Evolutionary conservation across 2,329 filamentous ascomycete genomes (phyloP).

Genomic region (Aciculosporium take): DNA sequence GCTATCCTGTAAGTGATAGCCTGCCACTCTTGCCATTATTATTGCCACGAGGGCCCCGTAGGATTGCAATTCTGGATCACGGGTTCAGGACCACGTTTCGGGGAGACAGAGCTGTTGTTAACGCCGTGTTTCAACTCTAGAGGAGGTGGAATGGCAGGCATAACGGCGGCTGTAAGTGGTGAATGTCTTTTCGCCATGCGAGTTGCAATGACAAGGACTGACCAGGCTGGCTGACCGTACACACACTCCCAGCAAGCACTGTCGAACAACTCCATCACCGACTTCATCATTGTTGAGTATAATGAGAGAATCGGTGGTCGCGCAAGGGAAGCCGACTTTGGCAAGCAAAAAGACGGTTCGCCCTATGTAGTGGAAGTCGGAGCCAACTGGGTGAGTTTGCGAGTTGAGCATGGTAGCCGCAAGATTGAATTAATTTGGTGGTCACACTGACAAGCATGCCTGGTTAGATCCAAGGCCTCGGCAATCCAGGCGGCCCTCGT

Average conservation of each 20-base stretch:
- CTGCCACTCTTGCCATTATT: neutral
- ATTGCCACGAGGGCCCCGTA: too few species aligned
- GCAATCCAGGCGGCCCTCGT: conserved; percentile 14
- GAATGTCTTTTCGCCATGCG: too few species aligned
- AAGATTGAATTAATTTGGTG: too few species aligned
- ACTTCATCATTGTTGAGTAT: conserved; percentile 53
- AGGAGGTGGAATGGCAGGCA: conserved; percentile 48
- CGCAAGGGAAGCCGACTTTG: conserved; percentile 42
- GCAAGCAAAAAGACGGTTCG: conserved; percentile 31
- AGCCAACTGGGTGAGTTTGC: conserved; percentile 44
- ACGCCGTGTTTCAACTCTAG: conserved; percentile 4
- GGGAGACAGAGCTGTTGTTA: neutral
- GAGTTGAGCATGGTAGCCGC: neutral
- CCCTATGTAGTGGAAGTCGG: conserved; percentile 49
- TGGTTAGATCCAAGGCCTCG: conserved; percentile 12
- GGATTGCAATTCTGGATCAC: too few species aligned
- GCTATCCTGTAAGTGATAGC: conserved; percentile 16
- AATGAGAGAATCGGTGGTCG: conserved; percentile 49
- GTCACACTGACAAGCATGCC: conserved; percentile 9
- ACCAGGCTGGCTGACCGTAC: neutral
- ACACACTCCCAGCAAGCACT: conserved; percentile 40
- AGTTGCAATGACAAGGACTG: too few species aligned
- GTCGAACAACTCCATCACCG: conserved; percentile 42
- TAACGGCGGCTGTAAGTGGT: conserved; percentile 36
- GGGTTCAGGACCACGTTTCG: too few species aligned